phyloP scores from a whole-genome alignment of 495 filamentous ascomycete genomes.

The Acidomyces sp. region DNA sequence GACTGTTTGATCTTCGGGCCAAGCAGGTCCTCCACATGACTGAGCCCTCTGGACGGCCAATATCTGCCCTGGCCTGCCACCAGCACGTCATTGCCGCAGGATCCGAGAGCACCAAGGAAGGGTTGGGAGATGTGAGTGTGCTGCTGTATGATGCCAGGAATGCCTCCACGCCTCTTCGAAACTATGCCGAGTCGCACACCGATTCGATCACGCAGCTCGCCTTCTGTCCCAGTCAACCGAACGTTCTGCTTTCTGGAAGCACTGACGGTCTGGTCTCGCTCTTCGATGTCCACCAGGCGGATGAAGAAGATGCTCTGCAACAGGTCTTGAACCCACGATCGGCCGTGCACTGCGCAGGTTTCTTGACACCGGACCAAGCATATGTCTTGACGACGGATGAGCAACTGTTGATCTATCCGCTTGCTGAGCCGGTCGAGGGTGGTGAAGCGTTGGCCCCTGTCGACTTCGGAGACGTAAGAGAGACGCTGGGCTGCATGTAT shows the following conservation, averaged over 20 bases:
- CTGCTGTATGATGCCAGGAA: conserved; percentile 55
- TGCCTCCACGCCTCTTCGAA: conserved; percentile 36
- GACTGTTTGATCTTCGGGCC: conserved; percentile 41
- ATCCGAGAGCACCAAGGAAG: conserved; percentile 42
- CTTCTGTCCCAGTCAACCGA: conserved; percentile 53
- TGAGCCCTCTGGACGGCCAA: conserved; percentile 1
- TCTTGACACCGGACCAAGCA: conserved; percentile 41
- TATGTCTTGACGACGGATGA: conserved; percentile 55
- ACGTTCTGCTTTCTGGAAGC: conserved; percentile 66
- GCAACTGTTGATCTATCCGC: conserved; percentile 63
- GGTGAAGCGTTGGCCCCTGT: conserved; percentile 38
- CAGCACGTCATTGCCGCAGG: conserved; percentile 56
- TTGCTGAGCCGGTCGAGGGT: conserved; percentile 43
- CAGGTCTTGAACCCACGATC: conserved; percentile 77
- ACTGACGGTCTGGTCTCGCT: conserved; percentile 88
- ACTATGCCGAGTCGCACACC: conserved; percentile 77
- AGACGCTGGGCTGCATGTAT: conserved; percentile 65
- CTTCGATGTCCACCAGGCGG: conserved; percentile 58
- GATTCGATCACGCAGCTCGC: conserved; percentile 77
- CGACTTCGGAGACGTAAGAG: conserved; percentile 65
- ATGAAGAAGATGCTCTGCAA: conserved; percentile 75
- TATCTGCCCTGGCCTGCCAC: conserved; percentile 58
- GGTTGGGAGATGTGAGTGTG: conserved; percentile 41
- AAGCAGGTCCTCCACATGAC: conserved; percentile 3
- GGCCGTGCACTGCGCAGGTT: conserved; percentile 76